These are phyloP conservation scores for Pecoramyces ruminantium DNA, from an alignment of 192 early-diverging fungal species.

Conservation along the genomic window DNA sequence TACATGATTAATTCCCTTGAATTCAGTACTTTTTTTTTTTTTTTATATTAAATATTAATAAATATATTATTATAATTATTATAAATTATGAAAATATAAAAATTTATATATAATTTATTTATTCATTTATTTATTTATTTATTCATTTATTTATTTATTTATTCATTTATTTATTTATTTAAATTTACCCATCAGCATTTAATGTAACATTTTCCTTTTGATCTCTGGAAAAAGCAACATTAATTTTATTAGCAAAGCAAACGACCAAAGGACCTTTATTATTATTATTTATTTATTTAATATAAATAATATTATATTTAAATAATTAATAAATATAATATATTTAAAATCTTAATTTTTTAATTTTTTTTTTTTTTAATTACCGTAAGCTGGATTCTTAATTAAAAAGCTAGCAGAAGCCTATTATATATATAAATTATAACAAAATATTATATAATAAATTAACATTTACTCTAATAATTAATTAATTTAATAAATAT, in stretches of 20 bases:
- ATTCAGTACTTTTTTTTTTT: not conserved
- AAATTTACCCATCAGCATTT: not conserved
- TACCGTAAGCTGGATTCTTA: not conserved
- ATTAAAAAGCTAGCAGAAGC: not conserved
- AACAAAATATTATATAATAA: no score
- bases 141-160: no score
- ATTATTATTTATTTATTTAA: not conserved
- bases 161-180: not conserved
- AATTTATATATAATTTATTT: no score
- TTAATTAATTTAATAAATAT: no score
- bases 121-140: no score
- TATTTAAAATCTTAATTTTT: no score
- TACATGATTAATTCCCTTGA: conserved; percentile 10
- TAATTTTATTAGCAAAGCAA: not conserved
- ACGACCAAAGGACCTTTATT: not conserved
- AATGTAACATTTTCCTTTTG: not conserved
- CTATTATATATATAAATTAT: not conserved
- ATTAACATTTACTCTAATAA: no score
- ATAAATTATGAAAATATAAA: no score
- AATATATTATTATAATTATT: no score
- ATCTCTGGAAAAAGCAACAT: not conserved
- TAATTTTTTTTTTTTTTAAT: not conserved
- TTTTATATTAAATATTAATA: not conserved
- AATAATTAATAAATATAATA: no score
- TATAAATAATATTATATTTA: no score